Conservation (phyloP, 306 rosid species). For the Pueraria montana region DNA sequence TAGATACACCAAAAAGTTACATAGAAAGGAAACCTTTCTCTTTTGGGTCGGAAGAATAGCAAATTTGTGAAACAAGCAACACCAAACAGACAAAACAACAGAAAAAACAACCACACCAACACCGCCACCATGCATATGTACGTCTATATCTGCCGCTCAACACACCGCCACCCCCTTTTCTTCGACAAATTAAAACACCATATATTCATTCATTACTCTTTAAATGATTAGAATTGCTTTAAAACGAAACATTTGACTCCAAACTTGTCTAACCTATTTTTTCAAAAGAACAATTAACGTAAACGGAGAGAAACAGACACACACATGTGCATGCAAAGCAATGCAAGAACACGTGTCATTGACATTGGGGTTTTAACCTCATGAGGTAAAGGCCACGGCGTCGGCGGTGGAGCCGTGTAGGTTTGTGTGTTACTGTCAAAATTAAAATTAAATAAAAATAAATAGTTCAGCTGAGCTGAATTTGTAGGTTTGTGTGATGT, state of each 20-base stretch:
- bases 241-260: no score
- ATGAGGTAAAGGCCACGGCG: constrained; percentile 32
- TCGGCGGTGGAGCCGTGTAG: constrained; percentile 48
- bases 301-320: not conserved
- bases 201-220: no score
- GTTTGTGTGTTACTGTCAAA: not conserved
- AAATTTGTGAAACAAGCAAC: not conserved
- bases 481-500: no score
- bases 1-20: not conserved
- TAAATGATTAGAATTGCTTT: no score
- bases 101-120: not conserved
- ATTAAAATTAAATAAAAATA: no score
- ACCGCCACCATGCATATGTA: no score
- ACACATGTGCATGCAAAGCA: constrained; percentile 38
- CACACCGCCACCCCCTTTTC: no score
- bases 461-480: no score
- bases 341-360: not conserved
- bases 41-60: not conserved
- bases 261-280: no score
- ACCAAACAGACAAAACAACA: not conserved
- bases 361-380: not conserved
- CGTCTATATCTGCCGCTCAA: no score
- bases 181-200: no score
- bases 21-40: not conserved
- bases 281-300: not conserved